A percentile compares a stretch with the other conserved stretches of the same genome.
phyloP scores from a whole-genome alignment of 768 basidiomycete species.

The Coprinopsis marcescibilis region DNA sequence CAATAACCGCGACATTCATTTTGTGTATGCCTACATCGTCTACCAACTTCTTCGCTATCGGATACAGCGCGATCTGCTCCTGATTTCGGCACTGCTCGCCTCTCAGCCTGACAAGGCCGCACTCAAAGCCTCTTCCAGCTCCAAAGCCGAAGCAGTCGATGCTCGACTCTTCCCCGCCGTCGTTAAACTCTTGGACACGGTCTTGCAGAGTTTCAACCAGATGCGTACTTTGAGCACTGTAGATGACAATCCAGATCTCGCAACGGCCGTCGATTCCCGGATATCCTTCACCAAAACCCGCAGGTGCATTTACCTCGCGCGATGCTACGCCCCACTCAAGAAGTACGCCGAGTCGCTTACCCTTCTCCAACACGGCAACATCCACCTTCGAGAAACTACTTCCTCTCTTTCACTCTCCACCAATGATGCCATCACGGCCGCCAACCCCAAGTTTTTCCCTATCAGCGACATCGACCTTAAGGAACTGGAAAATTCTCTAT shows the following conservation, averaged over 20 bases:
- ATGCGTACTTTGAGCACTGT: constrained; percentile 81
- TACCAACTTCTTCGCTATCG: constrained; percentile 85
- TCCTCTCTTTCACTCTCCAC: constrained; percentile 45
- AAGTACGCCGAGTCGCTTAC: constrained; percentile 68
- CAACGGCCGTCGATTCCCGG: constrained; percentile 71
- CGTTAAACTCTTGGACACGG: constrained; percentile 82
- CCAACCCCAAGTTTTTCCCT: constrained; percentile 48
- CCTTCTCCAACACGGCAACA: constrained; percentile 62
- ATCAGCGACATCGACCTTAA: constrained; percentile 39
- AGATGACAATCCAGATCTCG: constrained; percentile 82
- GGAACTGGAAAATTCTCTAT: constrained; percentile 47
- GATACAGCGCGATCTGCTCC: constrained; percentile 82
- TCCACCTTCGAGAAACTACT: constrained; percentile 71
- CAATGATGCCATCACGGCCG: constrained; percentile 39
- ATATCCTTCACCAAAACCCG: constrained; percentile 64
- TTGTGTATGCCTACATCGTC: constrained; percentile 81
- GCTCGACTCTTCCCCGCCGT: constrained; percentile 76
- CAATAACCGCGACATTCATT: constrained; percentile 67
- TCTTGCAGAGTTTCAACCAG: constrained; percentile 79
- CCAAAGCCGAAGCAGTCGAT: constrained; percentile 47
- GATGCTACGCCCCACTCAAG: constrained; percentile 65
- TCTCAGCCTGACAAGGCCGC: constrained; percentile 29
- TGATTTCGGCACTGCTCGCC: constrained; percentile 59
- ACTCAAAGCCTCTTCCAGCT: constrained; percentile 13
- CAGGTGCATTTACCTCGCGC: constrained; percentile 73